Evolutionary conservation across 179 eudicot species (phyloP).

Genomic region (Silene coronaria): DNA sequence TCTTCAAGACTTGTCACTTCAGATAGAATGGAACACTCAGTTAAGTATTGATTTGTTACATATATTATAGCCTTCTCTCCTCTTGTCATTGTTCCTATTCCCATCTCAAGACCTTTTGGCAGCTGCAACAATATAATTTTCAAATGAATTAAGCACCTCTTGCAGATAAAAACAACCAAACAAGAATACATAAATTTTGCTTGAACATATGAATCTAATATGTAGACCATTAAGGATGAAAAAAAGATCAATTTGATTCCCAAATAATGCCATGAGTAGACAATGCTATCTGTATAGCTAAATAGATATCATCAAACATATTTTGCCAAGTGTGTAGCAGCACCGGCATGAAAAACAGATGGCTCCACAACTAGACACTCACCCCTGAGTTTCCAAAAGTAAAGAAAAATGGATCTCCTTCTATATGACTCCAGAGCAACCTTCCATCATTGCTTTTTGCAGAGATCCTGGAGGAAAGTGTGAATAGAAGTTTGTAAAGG

Average conservation of each 20-base stretch:
- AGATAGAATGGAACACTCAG: slow-evolving; percentile 54
- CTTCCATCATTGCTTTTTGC: slow-evolving; percentile 75
- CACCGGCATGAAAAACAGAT: not conserved
- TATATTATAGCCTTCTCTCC: slow-evolving; percentile 84
- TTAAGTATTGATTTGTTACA: slow-evolving; percentile 58
- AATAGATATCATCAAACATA: not conserved
- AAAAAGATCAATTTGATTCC: not conserved
- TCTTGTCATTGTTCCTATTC: slow-evolving; percentile 85
- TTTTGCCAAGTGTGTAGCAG: not conserved
- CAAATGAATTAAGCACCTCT: slow-evolving; percentile 16
- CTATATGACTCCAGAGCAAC: slow-evolving; percentile 46
- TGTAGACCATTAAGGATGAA: not conserved
- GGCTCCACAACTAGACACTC: slow-evolving; percentile 22
- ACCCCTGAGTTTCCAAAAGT: slow-evolving; percentile 94
- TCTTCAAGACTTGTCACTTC: slow-evolving; percentile 46
- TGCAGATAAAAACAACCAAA: not conserved
- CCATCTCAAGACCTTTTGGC: slow-evolving; percentile 96
- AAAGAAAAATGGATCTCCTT: slow-evolving; percentile 74
- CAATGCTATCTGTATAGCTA: not conserved
- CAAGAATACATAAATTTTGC: no score
- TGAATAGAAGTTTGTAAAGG: slow-evolving; percentile 4
- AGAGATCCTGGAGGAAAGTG: slow-evolving; percentile 54
- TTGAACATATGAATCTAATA: not conserved
- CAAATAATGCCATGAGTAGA: not conserved
- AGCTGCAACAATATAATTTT: slow-evolving; percentile 38